Percentiles rank a stretch among this genome's conserved stretches.
Evolutionary conservation across 352 stramenopile genomes (phyloP).

Genomic region (Pythium rishiriense): DNA sequence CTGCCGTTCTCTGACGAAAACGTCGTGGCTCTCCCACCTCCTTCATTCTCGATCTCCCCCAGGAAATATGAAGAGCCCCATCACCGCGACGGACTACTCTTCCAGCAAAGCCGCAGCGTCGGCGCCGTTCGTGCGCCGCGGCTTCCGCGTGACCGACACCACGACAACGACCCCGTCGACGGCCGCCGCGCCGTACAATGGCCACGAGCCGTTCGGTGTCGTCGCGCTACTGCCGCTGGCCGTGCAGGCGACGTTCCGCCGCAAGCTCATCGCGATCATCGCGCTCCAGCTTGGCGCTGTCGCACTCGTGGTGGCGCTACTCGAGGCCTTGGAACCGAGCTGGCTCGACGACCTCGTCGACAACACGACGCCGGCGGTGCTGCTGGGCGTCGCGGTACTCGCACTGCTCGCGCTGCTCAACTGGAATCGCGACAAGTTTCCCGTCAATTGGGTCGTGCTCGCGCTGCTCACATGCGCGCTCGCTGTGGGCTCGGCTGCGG

Average conservation of each 20-base stretch:
- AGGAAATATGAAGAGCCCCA: slow-evolving; percentile 1
- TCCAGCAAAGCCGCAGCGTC: not conserved
- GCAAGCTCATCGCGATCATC: slow-evolving; percentile 15
- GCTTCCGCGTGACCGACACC: not conserved
- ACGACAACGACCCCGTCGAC: not conserved
- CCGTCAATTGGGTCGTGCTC: not conserved
- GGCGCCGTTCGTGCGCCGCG: not conserved
- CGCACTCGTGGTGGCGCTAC: not conserved
- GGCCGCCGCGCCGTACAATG: not conserved
- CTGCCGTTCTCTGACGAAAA: no score
- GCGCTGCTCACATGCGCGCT: slow-evolving; percentile 8
- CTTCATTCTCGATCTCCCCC: no score
- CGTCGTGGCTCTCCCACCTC: no score
- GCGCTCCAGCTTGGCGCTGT: not conserved
- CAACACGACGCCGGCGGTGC: not conserved
- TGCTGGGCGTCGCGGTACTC: not conserved
- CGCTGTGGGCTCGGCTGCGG: slow-evolving; percentile 4
- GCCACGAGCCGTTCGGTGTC: slow-evolving; percentile 1
- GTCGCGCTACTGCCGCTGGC: slow-evolving; percentile 23
- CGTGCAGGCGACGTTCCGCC: slow-evolving; percentile 30
- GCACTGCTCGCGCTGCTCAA: slow-evolving; percentile 1
- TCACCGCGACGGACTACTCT: not conserved
- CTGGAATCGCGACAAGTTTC: not conserved
- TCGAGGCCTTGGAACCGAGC: not conserved
- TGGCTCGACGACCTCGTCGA: not conserved